Base-by-base conservation (phyloP, 345 rosid species). In the Nasturtium officinale region DNA sequence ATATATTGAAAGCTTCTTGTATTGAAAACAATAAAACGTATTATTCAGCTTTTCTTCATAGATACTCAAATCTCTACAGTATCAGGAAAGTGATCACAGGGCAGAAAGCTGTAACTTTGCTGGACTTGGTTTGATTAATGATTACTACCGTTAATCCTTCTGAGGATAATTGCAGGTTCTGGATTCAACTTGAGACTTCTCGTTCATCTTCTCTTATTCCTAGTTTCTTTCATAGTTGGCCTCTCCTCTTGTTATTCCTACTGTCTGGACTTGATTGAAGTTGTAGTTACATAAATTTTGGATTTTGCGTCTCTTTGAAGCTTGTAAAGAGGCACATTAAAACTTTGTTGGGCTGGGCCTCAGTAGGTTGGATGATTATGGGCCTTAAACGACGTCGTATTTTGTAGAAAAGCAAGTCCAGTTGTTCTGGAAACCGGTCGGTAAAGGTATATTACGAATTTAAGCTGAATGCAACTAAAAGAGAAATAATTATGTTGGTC, bases 121-220 rank as follows among this genome's bases (percentile, higher is more conserved):
- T 28, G 96, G 97, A 2, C 81, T 93, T 76, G 94, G 96, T 69
- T 78, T 23, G 25, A 23, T 93, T 74, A 89, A 77, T 23, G 25
- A 23, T 93, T 74, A 89, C 97, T 0, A 85, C 89, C n/a, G 93
- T 87, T 17, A 91, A 92, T 80, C 96, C 96, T 11, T 92, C 96
- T 5, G 60, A 72, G 47, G 86, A 74, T 45, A 78, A 62, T 50
- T 92, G 93, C 80, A 82, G 87, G 74, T 92, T 87, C 70, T 33
- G 69, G 33, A 63, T 88, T 79, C 84, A 85, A 62, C 86, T 92
- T 21, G 73, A 51, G 23, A 82, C 89, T 23, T 88, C 96, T 64
- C 57, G 35, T 76, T 79, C 95, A 26, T 33, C 70, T 62, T 40
- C 76, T 29, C 73, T 46, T 52, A 37, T 28, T 29, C 47, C 33